Percentiles rank a stretch among this genome's conserved stretches.
phyloP scores from a whole-genome alignment of 2,329 filamentous ascomycete species.

The Davidsoniella virescens region DNA sequence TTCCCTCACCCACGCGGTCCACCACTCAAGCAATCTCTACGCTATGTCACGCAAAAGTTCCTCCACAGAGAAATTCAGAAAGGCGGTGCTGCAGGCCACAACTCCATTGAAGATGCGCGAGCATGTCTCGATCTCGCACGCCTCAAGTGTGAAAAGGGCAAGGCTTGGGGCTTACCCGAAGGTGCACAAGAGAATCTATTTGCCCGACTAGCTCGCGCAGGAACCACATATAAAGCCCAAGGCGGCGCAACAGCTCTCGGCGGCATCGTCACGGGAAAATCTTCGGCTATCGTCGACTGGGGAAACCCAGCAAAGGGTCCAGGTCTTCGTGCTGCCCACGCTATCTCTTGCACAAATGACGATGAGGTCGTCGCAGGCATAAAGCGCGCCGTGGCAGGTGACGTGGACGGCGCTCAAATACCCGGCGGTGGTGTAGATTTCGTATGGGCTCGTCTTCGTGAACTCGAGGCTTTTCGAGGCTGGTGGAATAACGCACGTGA shows the following conservation, averaged over 20 bases:
- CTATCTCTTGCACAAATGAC: conserved; percentile 41
- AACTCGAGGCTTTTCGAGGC: conserved; percentile 47
- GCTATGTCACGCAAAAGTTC: conserved; percentile 77
- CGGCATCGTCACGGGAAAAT: conserved; percentile 39
- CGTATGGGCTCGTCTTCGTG: conserved; percentile 48
- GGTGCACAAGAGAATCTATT: conserved; percentile 77
- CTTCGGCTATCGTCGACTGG: conserved; percentile 74
- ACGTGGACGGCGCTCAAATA: conserved; percentile 39
- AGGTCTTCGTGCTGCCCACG: conserved; percentile 38
- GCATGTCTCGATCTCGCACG: conserved; percentile 88
- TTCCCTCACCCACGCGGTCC: conserved; percentile 83
- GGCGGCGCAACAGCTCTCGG: conserved; percentile 40
- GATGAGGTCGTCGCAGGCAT: conserved; percentile 39
- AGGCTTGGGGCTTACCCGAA: conserved; percentile 67
- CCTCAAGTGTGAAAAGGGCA: conserved; percentile 89
- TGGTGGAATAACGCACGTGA: conserved; percentile 48
- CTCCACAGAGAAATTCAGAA: conserved; percentile 79
- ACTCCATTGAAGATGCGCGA: conserved; percentile 82
- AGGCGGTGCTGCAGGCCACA: conserved; percentile 57
- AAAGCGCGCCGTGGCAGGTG: conserved; percentile 42
- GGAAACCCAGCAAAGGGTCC: conserved; percentile 53
- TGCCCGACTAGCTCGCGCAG: conserved; percentile 54
- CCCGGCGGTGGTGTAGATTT: conserved; percentile 47
- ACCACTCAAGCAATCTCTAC: conserved; percentile 78
- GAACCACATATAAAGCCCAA: conserved; percentile 45